Conservation (phyloP, 176 grass and related monocot genomes). For the Cocos nucifera region DNA sequence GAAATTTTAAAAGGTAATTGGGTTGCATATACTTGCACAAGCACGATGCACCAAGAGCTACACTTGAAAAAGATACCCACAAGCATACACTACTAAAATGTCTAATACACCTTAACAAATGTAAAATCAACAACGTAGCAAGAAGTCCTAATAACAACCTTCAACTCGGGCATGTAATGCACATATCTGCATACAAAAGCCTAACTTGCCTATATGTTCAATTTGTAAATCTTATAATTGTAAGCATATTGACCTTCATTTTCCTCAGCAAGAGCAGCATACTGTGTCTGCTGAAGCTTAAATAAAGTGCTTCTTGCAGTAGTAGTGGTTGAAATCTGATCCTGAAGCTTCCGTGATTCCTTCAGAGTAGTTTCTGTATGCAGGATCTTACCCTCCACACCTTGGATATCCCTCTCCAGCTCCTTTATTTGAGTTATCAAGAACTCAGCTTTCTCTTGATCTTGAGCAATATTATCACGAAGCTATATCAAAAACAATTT, state of each 20-base stretch:
- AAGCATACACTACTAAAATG: too few relatives aligned
- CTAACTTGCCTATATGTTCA: too few relatives aligned
- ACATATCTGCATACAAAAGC: too few relatives aligned
- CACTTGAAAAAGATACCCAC: too few relatives aligned
- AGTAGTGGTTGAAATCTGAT: conserved; percentile 52
- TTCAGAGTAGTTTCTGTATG: conserved; percentile 40
- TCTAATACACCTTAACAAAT: too few relatives aligned
- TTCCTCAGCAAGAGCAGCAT: conserved; percentile 80
- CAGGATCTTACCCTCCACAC: conserved; percentile 38
- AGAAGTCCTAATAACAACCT: too few relatives aligned
- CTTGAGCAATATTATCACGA: conserved; percentile 79
- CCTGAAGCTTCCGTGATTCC: conserved; percentile 64
- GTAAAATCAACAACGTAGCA: too few relatives aligned
- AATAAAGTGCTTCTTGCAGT: conserved; percentile 69
- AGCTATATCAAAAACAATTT: conserved; percentile 37
- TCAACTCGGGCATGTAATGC: too few relatives aligned
- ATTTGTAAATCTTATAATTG: neutral
- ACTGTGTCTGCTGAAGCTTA: conserved; percentile 52
- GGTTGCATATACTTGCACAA: too few relatives aligned
- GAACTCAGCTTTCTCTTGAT: conserved; percentile 79
- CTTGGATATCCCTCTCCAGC: conserved; percentile 52
- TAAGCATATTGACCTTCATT: conserved; percentile 57
- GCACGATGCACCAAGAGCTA: too few relatives aligned
- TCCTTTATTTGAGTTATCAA: conserved; percentile 85
- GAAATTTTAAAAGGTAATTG: too few relatives aligned